A percentile compares a stretch with the other conserved stretches of the same genome.
phyloP scores from a whole-genome alignment of 805 yeast genomes.

The Pichia exigua region DNA sequence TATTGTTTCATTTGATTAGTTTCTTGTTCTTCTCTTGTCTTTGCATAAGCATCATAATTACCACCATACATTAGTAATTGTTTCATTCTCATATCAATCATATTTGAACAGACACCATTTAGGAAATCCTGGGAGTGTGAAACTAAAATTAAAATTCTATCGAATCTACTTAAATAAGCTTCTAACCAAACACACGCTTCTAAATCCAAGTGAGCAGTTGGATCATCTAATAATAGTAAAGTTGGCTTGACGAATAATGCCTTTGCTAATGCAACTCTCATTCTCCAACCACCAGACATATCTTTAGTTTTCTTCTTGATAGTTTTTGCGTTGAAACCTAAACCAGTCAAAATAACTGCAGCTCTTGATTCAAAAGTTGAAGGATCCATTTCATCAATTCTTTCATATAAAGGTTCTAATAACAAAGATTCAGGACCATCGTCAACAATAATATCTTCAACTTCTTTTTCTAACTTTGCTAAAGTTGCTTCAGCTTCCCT shows the following conservation, averaged over 20 bases:
- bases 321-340: constrained; percentile 85
- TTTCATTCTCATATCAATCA: constrained; percentile 94
- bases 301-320: constrained; percentile 93
- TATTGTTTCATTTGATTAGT: constrained; percentile 98
- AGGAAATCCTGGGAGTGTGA: constrained; percentile 99
- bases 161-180: constrained; percentile 92
- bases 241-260: constrained; percentile 98
- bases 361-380: constrained; percentile 95
- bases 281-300: constrained; percentile 99
- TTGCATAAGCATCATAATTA: constrained; percentile 94
- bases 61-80: constrained; percentile 80
- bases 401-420: constrained; percentile 86
- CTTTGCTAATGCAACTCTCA: constrained; percentile 98
- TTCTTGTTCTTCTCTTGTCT: constrained; percentile 90
- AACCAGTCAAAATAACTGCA: constrained; percentile 90
- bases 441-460: constrained; percentile 79
- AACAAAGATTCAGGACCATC: constrained; percentile 91
- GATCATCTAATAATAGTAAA: constrained; percentile 88
- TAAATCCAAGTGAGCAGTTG: constrained; percentile 98
- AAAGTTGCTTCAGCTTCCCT: constrained; percentile 92
- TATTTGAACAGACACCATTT: constrained; percentile 96
- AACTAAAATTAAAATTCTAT: constrained; percentile 85
- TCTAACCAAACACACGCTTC: constrained; percentile 99
- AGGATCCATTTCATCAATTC: constrained; percentile 94
- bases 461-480: constrained; percentile 82